These are phyloP conservation scores for Linnemannia elongata DNA, from an alignment of 192 early-diverging fungal species.

Conservation along the genomic window DNA sequence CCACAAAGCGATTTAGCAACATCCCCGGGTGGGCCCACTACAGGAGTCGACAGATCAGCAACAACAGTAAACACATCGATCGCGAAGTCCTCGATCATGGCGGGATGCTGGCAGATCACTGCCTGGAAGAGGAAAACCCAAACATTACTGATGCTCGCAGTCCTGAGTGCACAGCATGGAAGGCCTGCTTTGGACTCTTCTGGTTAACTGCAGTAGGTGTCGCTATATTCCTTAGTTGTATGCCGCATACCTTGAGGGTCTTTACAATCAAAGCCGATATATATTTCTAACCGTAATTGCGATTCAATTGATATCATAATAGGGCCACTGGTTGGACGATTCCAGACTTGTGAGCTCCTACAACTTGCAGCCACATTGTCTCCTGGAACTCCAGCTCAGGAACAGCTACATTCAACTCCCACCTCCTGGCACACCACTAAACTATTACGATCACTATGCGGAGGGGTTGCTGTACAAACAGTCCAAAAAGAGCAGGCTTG, in stretches of 20 bases:
- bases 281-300: background rate
- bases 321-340: slow-evolving; percentile 52
- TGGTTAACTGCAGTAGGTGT: slow-evolving; percentile 47
- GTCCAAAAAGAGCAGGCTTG: slow-evolving; percentile 29
- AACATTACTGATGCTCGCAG: background rate
- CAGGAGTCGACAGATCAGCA: slow-evolving; percentile 31
- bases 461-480: slow-evolving; percentile 43
- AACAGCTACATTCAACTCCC: slow-evolving; percentile 36
- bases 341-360: slow-evolving; percentile 35
- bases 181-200: slow-evolving; percentile 47
- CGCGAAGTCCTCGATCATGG: slow-evolving; percentile 39
- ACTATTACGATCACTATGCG: slow-evolving; percentile 46
- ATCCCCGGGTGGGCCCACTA: slow-evolving; percentile 30
- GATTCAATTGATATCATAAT: background rate
- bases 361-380: slow-evolving; percentile 24
- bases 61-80: slow-evolving; percentile 15
- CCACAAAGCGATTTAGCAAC: background rate
- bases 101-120: slow-evolving; percentile 17
- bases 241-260: background rate
- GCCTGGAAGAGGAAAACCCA: slow-evolving; percentile 9
- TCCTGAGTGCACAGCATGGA: slow-evolving; percentile 39
- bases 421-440: slow-evolving; percentile 7
- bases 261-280: background rate
- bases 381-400: slow-evolving; percentile 41
- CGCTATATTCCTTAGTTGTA: too few relatives aligned